Conservation (phyloP, 768 basidiomycete genomes). For the Amanita fuliginea region DNA sequence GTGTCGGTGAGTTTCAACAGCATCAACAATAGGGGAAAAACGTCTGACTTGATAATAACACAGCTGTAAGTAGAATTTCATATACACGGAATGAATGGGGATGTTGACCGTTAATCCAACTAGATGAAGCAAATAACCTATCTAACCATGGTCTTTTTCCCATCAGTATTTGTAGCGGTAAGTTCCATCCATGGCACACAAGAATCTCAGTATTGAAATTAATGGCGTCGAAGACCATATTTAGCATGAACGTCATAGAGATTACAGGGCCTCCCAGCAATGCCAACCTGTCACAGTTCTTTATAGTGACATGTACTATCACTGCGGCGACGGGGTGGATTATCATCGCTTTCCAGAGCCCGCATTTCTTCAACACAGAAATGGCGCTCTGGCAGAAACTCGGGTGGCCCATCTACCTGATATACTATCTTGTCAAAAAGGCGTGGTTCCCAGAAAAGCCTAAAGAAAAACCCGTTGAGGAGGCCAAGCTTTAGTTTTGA, state of each 20-base stretch:
- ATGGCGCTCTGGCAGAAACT: constrained; percentile 20
- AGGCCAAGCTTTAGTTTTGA: neutral
- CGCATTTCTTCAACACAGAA: constrained; percentile 20
- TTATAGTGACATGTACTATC: constrained; percentile 31
- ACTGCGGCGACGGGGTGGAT: constrained; percentile 43
- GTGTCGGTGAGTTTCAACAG: constrained; percentile 12
- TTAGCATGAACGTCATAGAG: constrained; percentile 49
- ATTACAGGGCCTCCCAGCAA: constrained; percentile 20
- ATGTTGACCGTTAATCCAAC: constrained; percentile 7
- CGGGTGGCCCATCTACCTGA: constrained; percentile 23
- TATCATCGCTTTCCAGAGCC: constrained; percentile 41
- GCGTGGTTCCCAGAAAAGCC: neutral
- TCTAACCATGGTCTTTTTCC: constrained; percentile 51
- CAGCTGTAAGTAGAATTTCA: constrained; percentile 9
- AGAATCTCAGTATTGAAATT: neutral
- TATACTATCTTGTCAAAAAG: neutral
- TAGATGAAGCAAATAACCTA: constrained; percentile 52
- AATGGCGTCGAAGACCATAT: constrained; percentile 28
- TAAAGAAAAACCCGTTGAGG: neutral
- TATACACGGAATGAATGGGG: neutral
- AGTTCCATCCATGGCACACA: constrained; percentile 5
- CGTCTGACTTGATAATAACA: neutral
- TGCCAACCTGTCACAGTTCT: constrained; percentile 31
- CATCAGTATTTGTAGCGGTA: constrained; percentile 42
- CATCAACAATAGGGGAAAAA: neutral